Conservation (phyloP, 2,329 filamentous ascomycete species). For the Pestalotiopsis fici region DNA sequence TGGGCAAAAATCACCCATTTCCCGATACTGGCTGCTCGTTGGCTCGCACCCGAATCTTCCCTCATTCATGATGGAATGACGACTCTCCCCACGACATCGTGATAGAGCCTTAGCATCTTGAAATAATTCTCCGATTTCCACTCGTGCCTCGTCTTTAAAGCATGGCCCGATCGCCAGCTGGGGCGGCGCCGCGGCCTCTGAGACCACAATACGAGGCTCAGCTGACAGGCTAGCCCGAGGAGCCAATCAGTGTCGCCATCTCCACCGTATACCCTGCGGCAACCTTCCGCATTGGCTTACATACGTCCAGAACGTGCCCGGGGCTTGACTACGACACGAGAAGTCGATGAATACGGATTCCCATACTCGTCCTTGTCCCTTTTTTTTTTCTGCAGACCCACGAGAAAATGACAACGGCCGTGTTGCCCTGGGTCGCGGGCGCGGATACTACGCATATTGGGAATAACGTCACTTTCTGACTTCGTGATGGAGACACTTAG, state of each 20-base stretch:
- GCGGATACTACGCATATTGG: not conserved
- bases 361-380: not conserved
- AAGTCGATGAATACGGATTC: constrained; percentile 1
- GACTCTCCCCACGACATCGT: not conserved
- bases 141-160: not conserved
- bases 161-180: not conserved
- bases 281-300: constrained; percentile 1
- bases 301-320: not conserved
- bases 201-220: constrained; percentile 6
- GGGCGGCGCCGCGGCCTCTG: not conserved
- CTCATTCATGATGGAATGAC: not conserved
- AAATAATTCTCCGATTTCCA: not conserved
- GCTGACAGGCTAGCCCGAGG: not conserved
- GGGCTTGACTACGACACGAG: constrained; percentile 3
- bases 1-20: not conserved
- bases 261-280: not conserved
- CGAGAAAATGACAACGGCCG: not conserved
- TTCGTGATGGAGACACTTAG: constrained; percentile 5
- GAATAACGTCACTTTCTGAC: constrained; percentile 8
- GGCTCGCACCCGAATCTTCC: not conserved
- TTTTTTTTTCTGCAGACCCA: not conserved
- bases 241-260: not conserved
- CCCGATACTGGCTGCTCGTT: not conserved
- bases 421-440: not conserved
- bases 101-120: not conserved